Base-by-base conservation (phyloP, 257 asterid species). In the Gardenia jasminoides region DNA sequence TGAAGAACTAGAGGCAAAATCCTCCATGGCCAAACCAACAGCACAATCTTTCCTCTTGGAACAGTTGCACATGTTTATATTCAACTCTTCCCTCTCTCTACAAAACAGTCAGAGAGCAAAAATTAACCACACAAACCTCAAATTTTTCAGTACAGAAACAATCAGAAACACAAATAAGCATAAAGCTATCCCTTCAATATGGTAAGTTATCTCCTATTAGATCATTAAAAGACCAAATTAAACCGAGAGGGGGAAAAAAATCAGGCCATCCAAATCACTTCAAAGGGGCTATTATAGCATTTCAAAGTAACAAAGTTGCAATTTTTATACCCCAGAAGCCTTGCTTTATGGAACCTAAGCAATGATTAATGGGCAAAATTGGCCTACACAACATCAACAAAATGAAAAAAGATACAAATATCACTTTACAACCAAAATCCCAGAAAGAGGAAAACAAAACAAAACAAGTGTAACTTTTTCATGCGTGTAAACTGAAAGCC, bases 11-110 rank as follows among this genome's bases (percentile, higher is more conserved):
- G 81, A 46, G 46, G 78, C 75, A 62, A 16, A 67, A 31, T 67
- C 80, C 28, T 72, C 86, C 78, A 74, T 79, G 24, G 69, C 80
- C 43, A 82, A 52, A 69, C 61, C 83, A 83, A 65, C 39, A 41
- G 79, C 47, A 76, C 73, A 54, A 48, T 47, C 76, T 79, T 81
- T 75, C 58, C 67, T 70, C 70, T 31, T 54, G 36, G 87, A 67
- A 76, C 85, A 84, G 79, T 75, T 78, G 77, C 85, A 83, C 85
- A 81, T 85, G 66, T 28, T 52, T 64, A 43, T 39, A 33, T 64
- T 47, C 65, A 44, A 56, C 58, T 75, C 70, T 47, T 15, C 43
- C 46, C 59, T 77, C 50, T 52, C 74, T 62, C 84, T 81, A 70
- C 44, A 75, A 30, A 77, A 62, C 19, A 79, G 41, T 22, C 52